Base-by-base conservation (phyloP, 495 filamentous ascomycete species). In the Neurospora terricola region DNA sequence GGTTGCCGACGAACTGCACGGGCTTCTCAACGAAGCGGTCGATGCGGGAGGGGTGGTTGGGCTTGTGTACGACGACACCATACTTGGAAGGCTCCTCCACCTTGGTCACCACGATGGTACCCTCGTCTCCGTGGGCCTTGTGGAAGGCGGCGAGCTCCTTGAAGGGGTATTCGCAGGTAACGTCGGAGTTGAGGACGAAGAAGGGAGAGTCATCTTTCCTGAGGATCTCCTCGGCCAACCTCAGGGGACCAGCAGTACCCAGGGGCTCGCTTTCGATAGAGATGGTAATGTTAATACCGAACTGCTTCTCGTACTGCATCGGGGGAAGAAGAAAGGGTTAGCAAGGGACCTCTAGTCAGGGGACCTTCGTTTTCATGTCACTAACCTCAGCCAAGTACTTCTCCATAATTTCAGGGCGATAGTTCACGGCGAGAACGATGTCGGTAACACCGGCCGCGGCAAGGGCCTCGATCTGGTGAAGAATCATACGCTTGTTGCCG, bases 21-120 rank as follows among this genome's bases (percentile, higher is more conserved):
- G 96, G 96, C 87, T 99, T 99, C 87, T 99, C 96, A 73, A 99
- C 96, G 85, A 99, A 99, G 73, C 96, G 93, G 85, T 99, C 96
- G 83, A 99, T 98, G 78, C 93, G 91, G 18, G 94, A 92, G 40
- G 93, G 83, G 82, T 97, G 93, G 84, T 89, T 91, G 71, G 94
- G 95, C 86, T 97, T 97, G 90, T 99, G 96, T 27, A 99, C 96
- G 23, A 99, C 89, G 73, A 99, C 96, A 88, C 96, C 96, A 82
- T 98, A 99, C 84, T 99, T 99, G 75, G 93, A 96, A 34, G 96
- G 96, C 85, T 99, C 96, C 82, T 99, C 96, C 10, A 99, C 96
- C 86, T 99, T 99, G 78, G 96, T 99, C 71, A 99, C 96, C 34
- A 98, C 93, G 79, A 99, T 99, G 73, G 96, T 99, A 77, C 96